Base-by-base conservation (phyloP, 805 yeast genomes). In the Dipodascopsis uninucleata region DNA sequence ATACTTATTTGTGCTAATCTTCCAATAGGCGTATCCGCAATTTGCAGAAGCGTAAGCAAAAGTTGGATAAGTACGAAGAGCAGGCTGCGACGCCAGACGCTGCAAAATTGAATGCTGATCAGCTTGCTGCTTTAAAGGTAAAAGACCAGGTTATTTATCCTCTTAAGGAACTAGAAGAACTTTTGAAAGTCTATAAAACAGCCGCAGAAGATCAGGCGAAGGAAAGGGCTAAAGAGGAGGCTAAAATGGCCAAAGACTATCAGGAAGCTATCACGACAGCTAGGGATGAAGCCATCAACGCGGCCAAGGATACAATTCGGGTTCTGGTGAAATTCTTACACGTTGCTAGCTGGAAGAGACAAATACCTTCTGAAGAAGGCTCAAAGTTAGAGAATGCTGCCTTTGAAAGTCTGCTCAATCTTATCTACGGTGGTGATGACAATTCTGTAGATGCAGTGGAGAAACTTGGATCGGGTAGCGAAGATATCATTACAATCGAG, bases 11-110 rank as follows among this genome's bases (percentile, higher is more conserved):
- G n/a, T n/a, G n/a, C n/a, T n/a, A n/a, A n/a, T n/a, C n/a, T n/a
- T n/a, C n/a, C n/a, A n/a, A n/a, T n/a, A 56, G 58, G 50, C 63
- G 70, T 4, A 56, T 65, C 36, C 66, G 70, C 31, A 66, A 66
- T 49, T 57, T 66, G 14, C 62, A 55, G 39, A 66, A 66, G 48
- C 60, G 69, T 32, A 64, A 64, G 54, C 50, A 45, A 41, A 6
- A 34, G n/a, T 12, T 9, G 42, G 70, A 66, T 49, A 59, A 61
- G 39, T 64, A 64, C 54, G 64, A 59, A 42, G 61, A 58, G 41
- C 49, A 58, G 22, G 58, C 58, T 16, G 61, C 47, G 16, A 31
- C 60, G 25, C 41, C 47, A 6, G 59, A 54, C 18, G 59, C 60
- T 5, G 47, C 37, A 3, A 51, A 50, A 31, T 58, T 66, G 32